Conservation (phyloP, 257 asterid species). For the Rehmannia glutinosa region DNA sequence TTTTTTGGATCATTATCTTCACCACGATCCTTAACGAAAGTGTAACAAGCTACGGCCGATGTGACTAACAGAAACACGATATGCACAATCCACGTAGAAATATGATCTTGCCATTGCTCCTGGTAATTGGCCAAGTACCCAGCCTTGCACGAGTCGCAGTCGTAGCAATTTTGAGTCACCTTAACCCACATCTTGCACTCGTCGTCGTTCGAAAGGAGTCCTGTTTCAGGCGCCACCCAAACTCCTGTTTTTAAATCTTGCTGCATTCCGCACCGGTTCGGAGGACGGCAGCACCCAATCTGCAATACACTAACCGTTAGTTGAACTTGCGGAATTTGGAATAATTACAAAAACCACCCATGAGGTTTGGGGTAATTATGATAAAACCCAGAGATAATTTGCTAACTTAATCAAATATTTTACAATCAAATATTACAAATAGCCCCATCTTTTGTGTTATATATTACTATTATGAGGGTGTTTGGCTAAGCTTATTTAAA, state of each 20-base stretch:
- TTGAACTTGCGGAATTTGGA: too few relatives aligned
- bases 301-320: too few relatives aligned
- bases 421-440: too few relatives aligned
- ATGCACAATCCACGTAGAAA: not conserved
- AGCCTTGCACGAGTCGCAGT: constrained; percentile 13
- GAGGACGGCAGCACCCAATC: constrained; percentile 1
- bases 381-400: too few relatives aligned
- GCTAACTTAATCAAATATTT: too few relatives aligned
- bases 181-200: not conserved
- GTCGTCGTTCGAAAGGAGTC: not conserved
- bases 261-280: not conserved
- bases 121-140: not conserved
- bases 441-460: too few relatives aligned
- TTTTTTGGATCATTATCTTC: not conserved
- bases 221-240: not conserved
- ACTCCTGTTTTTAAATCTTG: too few relatives aligned
- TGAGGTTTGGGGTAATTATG: too few relatives aligned
- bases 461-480: too few relatives aligned
- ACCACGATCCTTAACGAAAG: not conserved
- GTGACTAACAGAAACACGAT: not conserved
- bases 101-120: not conserved
- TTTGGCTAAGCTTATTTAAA: too few relatives aligned
- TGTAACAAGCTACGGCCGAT: not conserved
- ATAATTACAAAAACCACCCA: too few relatives aligned
- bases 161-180: not conserved